Conservation (phyloP, 78 protist genomes). For the Protostelium mycophagum region DNA sequence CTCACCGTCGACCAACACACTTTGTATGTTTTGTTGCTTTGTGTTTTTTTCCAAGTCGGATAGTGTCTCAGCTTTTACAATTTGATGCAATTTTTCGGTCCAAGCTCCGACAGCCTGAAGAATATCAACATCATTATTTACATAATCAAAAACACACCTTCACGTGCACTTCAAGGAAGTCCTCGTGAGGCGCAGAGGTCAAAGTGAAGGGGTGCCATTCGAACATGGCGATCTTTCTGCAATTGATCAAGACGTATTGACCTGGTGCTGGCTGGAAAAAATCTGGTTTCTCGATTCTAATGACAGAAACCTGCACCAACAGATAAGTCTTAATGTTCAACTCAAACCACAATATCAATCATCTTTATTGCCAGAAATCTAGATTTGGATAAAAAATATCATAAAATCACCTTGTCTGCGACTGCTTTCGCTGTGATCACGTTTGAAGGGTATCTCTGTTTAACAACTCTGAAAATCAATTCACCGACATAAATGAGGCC, state of each 20-base stretch:
- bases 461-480: conserved; percentile 3
- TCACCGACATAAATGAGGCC: conserved; percentile 21
- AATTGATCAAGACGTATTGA: conserved; percentile 43
- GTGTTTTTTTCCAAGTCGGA: conserved; percentile 13
- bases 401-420: conserved; percentile 39
- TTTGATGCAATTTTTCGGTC: conserved; percentile 28
- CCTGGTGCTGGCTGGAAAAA: conserved; percentile 34
- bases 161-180: conserved; percentile 60
- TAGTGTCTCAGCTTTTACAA: conserved; percentile 11
- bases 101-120: conserved; percentile 59
- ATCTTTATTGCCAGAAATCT: not conserved
- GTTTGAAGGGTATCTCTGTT: conserved; percentile 8
- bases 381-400: too few relatives aligned
- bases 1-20: not conserved
- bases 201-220: conserved; percentile 93
- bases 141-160: conserved; percentile 8
- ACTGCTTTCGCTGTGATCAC: conserved; percentile 25
- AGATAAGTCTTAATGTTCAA: too few relatives aligned
- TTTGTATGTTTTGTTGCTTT: too few relatives aligned
- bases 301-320: too few relatives aligned
- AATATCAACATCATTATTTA: not conserved
- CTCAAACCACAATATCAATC: not conserved
- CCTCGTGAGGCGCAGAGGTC: conserved; percentile 82
- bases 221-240: conserved; percentile 22
- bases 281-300: conserved; percentile 28